Evolutionary conservation across 306 rosid species (phyloP).

Genomic region (Datisca glomerata): DNA sequence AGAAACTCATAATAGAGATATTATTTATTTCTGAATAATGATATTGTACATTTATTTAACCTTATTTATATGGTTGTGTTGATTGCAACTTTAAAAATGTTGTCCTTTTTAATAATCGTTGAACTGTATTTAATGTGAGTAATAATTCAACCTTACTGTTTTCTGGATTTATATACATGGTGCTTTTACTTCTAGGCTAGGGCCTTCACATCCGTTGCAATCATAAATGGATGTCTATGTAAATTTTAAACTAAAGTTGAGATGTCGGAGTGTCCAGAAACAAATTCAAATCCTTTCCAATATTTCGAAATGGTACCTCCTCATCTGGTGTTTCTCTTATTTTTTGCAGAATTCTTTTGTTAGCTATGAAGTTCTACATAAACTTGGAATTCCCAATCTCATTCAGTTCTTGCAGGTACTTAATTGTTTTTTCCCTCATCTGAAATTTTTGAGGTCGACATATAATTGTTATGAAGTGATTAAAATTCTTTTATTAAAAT

Average conservation of each 20-base stretch:
- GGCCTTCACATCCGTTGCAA: not conserved
- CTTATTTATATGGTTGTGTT: too few relatives aligned
- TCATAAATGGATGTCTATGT: not conserved
- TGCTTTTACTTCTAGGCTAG: not conserved
- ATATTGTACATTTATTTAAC: not conserved
- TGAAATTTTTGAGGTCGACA: constrained; percentile 7
- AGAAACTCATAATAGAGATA: not conserved
- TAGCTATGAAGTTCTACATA: constrained; percentile 63
- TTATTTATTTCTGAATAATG: too few relatives aligned
- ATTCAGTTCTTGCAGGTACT: constrained; percentile 92
- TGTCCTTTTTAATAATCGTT: too few relatives aligned
- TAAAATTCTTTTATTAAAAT: constrained; percentile 4
- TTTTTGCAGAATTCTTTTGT: constrained; percentile 72
- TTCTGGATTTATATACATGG: too few relatives aligned
- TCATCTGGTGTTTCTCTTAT: not conserved
- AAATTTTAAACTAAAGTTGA: not conserved
- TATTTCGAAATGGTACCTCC: not conserved
- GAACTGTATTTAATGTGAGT: too few relatives aligned
- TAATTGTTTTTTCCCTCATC: constrained; percentile 26
- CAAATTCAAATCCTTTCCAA: too few relatives aligned
- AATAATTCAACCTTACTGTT: too few relatives aligned
- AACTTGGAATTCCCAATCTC: constrained; percentile 93
- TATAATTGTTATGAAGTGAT: not conserved
- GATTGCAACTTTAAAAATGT: too few relatives aligned
- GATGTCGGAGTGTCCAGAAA: not conserved